phyloP scores from a whole-genome alignment of 1,284 basidiomycete genomes.

The Tilletia setariae region DNA sequence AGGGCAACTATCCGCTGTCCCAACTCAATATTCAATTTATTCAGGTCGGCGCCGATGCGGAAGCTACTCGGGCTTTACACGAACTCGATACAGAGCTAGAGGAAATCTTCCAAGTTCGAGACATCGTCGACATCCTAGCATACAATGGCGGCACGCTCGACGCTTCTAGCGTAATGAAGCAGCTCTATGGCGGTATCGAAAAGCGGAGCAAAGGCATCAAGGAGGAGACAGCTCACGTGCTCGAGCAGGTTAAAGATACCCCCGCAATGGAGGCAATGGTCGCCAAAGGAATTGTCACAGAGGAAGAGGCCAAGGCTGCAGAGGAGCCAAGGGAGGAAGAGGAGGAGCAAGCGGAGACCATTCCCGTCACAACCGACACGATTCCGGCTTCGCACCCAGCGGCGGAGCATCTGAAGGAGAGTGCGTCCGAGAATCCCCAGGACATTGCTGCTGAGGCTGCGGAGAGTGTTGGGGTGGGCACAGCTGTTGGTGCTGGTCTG shows the following conservation, averaged over 20 bases:
- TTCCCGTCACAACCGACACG: background rate
- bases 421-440: background rate
- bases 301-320: background rate
- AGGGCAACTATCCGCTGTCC: conserved; percentile 59
- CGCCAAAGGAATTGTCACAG: conserved; percentile 2
- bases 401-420: background rate
- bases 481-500: no score
- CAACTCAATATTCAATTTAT: conserved; percentile 63
- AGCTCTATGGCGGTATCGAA: background rate
- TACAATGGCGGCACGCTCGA: background rate
- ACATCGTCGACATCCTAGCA: conserved; percentile 15
- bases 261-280: background rate
- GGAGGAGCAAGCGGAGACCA: conserved; percentile 2
- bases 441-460: background rate
- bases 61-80: conserved; percentile 59
- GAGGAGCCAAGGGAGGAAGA: conserved; percentile 1
- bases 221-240: background rate
- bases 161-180: background rate
- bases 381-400: background rate
- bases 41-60: conserved; percentile 57
- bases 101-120: conserved; percentile 19
- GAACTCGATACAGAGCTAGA: conserved; percentile 59
- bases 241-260: background rate
- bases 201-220: conserved; percentile 6
- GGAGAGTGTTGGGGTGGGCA: background rate